Percentiles rank a stretch among this genome's conserved stretches.
phyloP scores from a whole-genome alignment of 805 yeast genomes.

The Saturnispora kantuleensis region DNA sequence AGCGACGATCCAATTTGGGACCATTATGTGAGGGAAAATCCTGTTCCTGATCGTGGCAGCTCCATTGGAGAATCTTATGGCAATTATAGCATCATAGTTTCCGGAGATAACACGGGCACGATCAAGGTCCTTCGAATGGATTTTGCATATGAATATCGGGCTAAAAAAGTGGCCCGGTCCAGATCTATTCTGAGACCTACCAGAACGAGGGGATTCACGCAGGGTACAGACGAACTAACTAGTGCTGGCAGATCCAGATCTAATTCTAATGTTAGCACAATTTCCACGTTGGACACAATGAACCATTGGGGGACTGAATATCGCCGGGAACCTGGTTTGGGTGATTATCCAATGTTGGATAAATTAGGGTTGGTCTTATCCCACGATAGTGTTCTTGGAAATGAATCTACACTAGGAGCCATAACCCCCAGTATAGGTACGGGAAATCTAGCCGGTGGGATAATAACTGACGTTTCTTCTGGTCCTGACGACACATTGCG shows the following conservation, averaged over 20 bases:
- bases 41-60: constrained; percentile 8
- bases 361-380: neutral
- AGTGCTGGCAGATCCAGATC: constrained; percentile 3
- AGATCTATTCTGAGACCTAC: neutral
- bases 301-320: too few species aligned
- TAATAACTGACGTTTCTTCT: neutral
- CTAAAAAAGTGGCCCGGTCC: too few species aligned
- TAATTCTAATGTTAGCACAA: neutral
- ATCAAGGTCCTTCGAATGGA: constrained; percentile 78
- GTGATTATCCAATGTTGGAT: neutral
- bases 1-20: constrained; percentile 61
- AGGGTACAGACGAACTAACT: neutral
- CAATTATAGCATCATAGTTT: constrained; percentile 44
- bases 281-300: constrained; percentile 1
- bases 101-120: constrained; percentile 65
- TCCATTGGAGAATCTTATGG: too few species aligned
- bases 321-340: neutral
- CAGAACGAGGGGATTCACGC: neutral
- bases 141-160: constrained; percentile 41
- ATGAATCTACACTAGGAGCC: neutral
- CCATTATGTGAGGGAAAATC: constrained; percentile 2
- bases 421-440: constrained; percentile 1
- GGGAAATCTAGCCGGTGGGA: neutral
- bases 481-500: neutral
- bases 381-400: neutral